Conservation (phyloP, 2,329 filamentous ascomycete species). For the Aspergillus pseudoviridinutans region DNA sequence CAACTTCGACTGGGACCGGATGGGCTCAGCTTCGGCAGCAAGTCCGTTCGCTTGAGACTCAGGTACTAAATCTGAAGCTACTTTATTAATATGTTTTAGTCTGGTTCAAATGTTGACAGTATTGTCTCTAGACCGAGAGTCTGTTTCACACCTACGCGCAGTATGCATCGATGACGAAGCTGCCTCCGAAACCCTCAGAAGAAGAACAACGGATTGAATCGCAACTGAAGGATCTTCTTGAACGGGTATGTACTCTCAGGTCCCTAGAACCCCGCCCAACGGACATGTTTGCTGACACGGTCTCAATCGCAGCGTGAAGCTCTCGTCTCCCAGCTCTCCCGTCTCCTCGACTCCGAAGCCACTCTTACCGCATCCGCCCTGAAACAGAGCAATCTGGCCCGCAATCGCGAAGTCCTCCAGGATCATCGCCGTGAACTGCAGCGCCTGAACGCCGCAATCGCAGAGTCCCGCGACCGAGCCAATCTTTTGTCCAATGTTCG, state of each 20-base stretch:
- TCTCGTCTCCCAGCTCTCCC: slow-evolving; percentile 75
- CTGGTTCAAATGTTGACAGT: neutral
- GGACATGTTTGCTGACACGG: neutral
- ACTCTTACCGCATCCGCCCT: slow-evolving; percentile 81
- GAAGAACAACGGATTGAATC: slow-evolving; percentile 77
- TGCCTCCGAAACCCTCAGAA: slow-evolving; percentile 77
- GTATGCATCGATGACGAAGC: slow-evolving; percentile 73
- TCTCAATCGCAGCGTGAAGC: slow-evolving; percentile 63
- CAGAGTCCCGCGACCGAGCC: slow-evolving; percentile 75
- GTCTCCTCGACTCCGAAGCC: slow-evolving; percentile 89
- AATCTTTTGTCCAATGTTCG: slow-evolving; percentile 89
- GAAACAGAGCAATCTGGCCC: slow-evolving; percentile 93
- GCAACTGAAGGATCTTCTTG: slow-evolving; percentile 78
- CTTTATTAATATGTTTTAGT: slow-evolving; percentile 7
- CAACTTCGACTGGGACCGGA: slow-evolving; percentile 58
- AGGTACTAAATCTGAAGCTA: slow-evolving; percentile 54
- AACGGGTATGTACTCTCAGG: slow-evolving; percentile 33
- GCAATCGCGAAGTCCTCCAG: slow-evolving; percentile 83
- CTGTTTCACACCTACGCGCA: slow-evolving; percentile 73
- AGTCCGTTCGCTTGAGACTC: slow-evolving; percentile 79
- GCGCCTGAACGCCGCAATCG: slow-evolving; percentile 68
- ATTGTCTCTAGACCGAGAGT: slow-evolving; percentile 66
- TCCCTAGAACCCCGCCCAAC: neutral
- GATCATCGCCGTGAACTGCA: slow-evolving; percentile 81
- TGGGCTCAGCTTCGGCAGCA: slow-evolving; percentile 96